Base-by-base conservation (phyloP, 305 asterid species). In the Withania somnifera region DNA sequence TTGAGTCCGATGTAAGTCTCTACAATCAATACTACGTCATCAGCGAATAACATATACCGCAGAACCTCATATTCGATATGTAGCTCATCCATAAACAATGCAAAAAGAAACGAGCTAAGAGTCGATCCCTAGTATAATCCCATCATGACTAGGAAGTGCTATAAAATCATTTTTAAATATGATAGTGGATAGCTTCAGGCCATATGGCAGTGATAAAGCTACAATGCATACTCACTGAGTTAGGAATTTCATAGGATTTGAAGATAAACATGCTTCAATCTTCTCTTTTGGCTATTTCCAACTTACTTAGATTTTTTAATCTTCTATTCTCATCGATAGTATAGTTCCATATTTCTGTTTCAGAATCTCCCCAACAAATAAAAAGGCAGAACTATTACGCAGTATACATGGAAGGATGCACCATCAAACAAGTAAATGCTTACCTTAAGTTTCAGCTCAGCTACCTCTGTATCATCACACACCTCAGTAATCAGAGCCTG, bases 391-490 rank as follows among this genome's bases (percentile, higher is more conserved):
- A 24, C 14, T 38, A 47, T 45, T 7, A 73, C 47, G 79, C 79
- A 73, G 60, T 26, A 26, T 8, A 73, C 2, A 47, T 47, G 42
- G 24, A 60, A 60, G 68, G 68, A 60, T 26, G 68, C 15, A 66
- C 51, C 8, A 50, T 42, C n/a, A 52, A 34, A 76, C 24, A 40
- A 68, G 42, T 2, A 11, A 57, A 30, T 42, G 26, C 17, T 84
- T 84, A 93, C 97, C 97, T 93, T 93, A 82, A 94, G 84, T 88
- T 91, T 93, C 80, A 94, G 87, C 91, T 94, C 97, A 26, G 93
- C 98, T 17, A 93, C 87, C 85, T 93, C 85, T 22, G 95, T 94
- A 87, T 88, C 92, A 81, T 94, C 95, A 84, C 97, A 93, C 50
- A 94, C 91, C 88, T 92, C 92, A 19, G 88, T 71, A 56, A 94